Base-by-base conservation (phyloP, 1,284 basidiomycete species). In the Agroathelia rolfsii region DNA sequence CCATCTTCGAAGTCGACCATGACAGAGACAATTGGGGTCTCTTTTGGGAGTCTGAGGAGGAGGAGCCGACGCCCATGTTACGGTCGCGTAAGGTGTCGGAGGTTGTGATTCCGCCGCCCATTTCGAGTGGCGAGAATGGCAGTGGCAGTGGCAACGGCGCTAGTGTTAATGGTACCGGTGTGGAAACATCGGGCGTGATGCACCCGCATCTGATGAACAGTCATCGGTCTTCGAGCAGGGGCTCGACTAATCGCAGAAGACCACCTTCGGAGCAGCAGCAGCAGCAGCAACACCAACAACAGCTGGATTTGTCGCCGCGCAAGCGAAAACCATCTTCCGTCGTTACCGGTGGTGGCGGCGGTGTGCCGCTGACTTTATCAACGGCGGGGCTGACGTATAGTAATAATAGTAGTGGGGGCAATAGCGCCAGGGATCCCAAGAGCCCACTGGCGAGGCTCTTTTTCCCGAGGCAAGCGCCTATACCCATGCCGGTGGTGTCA, bases 1-100 rank as follows among this genome's bases (percentile, higher is more conserved):
- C 78, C 2, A 79, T 87, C 29, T 85, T 87, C 47, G 76, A 83
- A 15, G 46, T 67, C 14, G 55, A 63, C 8, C 58, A 66, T 21
- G 69, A 71, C 11, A 45, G 50, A n/a, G 37, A 41, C 9, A 41
- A 48, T 13, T 58, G 59, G 21, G 67, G 63, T 24, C 55, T 69
- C 5, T 72, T 76, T 35, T 58, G 59, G 3, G 72, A 70, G 23
- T 58, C 56, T 6, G 66, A 64, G 19, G 61, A 55, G 12, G 66
- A 61, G 3, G 48, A 15, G 45, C 47, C 17, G 39, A 42, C 17
- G 28, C 42, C 44, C 35, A 45, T 41, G 27, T 41, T 38, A 14
- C 52, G 38, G 26, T 48, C 35, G 38, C 49, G 46, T 34, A 34
- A 38, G 41, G 30, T 48, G 48, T 11, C 46, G 16, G 43, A 43